Percentiles rank a stretch among this genome's conserved stretches.
phyloP scores from a whole-genome alignment of 2,329 filamentous ascomycete genomes.

The Fusarium sp. region DNA sequence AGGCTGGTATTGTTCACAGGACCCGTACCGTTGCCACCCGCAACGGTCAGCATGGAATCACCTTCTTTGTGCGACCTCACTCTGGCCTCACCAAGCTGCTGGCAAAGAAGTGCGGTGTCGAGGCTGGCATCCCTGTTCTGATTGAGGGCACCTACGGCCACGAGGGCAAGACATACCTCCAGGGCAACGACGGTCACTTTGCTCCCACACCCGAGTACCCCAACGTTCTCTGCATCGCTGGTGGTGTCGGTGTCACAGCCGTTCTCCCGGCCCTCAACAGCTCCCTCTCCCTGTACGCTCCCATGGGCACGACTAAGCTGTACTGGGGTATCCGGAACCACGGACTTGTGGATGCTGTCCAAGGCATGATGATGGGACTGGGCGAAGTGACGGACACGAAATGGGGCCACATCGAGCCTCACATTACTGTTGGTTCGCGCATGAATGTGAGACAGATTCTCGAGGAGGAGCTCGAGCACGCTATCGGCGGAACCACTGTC shows the following conservation, averaged over 20 bases:
- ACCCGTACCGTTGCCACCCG: constrained; percentile 1
- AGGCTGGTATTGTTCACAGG: constrained; percentile 17
- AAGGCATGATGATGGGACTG: constrained; percentile 37
- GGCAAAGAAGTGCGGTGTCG: constrained; percentile 24
- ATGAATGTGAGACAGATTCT: constrained; percentile 45
- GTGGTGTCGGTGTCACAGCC: constrained; percentile 49
- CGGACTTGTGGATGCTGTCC: constrained; percentile 44
- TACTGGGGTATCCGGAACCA: constrained; percentile 47
- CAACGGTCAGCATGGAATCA: constrained; percentile 39
- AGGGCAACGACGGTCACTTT: constrained; percentile 33
- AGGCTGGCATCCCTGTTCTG: constrained; percentile 41
- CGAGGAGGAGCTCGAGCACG: constrained; percentile 37
- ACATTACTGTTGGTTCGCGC: constrained; percentile 46
- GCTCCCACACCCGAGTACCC: constrained; percentile 40
- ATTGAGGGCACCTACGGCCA: constrained; percentile 48
- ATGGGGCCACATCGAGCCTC: constrained; percentile 47
- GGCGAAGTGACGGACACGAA: constrained; percentile 2
- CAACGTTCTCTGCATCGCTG: constrained; percentile 46
- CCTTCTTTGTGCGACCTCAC: constrained; percentile 44
- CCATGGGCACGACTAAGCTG: constrained; percentile 44
- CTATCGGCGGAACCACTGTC: constrained; percentile 43
- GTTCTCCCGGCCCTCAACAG: constrained; percentile 43
- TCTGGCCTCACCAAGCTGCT: constrained; percentile 42
- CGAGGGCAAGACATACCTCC: constrained; percentile 35
- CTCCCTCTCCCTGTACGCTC: constrained; percentile 34